Conservation (phyloP, 2,329 filamentous ascomycete species). For the Lachnellula arida region DNA sequence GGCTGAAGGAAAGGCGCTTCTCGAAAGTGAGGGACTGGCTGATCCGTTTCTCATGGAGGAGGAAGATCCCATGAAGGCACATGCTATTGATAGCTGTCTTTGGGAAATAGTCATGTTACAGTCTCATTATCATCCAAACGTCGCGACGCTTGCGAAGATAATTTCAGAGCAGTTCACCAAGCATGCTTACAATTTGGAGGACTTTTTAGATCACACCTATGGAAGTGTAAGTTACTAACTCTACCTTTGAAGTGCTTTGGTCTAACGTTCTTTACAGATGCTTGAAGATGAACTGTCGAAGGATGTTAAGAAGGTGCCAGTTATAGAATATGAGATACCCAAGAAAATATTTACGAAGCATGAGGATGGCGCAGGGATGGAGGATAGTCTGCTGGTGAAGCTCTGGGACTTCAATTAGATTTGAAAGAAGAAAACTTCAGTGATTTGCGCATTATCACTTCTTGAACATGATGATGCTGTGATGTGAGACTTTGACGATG, state of each 20-base stretch:
- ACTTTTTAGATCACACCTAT: slow-evolving; percentile 95
- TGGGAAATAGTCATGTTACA: slow-evolving; percentile 94
- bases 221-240: slow-evolving; percentile 55
- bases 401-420: slow-evolving; percentile 52
- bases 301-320: slow-evolving; percentile 77
- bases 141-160: slow-evolving; percentile 89
- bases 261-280: slow-evolving; percentile 46
- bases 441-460: background rate
- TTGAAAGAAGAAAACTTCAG: background rate
- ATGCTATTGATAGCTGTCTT: slow-evolving; percentile 84
- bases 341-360: slow-evolving; percentile 38
- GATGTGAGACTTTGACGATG: background rate
- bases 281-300: slow-evolving; percentile 80
- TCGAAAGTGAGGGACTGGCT: slow-evolving; percentile 55
- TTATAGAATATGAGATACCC: slow-evolving; percentile 91
- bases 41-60: slow-evolving; percentile 79
- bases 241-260: background rate
- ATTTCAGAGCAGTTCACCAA: slow-evolving; percentile 97
- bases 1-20: slow-evolving; percentile 49
- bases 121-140: slow-evolving; percentile 93
- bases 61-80: slow-evolving; percentile 75
- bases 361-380: slow-evolving; percentile 41
- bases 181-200: slow-evolving; percentile 88
- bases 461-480: background rate
- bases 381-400: slow-evolving; percentile 54